Conservation (phyloP, 345 rosid species). For the Brassica juncea region DNA sequence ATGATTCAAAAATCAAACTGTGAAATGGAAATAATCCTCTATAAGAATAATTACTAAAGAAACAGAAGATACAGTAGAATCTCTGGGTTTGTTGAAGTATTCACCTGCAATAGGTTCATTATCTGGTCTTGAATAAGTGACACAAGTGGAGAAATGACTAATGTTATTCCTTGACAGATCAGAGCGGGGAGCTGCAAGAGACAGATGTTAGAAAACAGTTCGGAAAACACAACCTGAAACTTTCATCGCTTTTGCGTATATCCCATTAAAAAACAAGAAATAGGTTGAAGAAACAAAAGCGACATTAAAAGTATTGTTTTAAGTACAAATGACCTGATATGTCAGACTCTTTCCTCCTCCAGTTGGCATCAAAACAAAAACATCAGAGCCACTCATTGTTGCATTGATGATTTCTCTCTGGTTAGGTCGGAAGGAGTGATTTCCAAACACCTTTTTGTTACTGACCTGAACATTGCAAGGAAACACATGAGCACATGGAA, state of each 20-base stretch:
- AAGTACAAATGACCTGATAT: conserved; percentile 63
- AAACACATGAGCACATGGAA: conserved; percentile 34
- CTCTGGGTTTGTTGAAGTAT: conserved; percentile 16
- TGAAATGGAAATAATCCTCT: conserved; percentile 12
- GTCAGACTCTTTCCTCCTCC: conserved; percentile 99
- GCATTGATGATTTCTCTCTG: conserved; percentile 97
- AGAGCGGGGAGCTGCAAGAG: conserved; percentile 87
- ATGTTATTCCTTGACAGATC: conserved; percentile 80
- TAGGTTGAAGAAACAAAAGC: conserved; percentile 7
- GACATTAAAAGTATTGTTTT: conserved; percentile 14
- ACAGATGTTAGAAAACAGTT: conserved; percentile 22
- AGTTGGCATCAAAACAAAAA: conserved; percentile 97
- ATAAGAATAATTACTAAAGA: conserved; percentile 14
- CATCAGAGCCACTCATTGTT: conserved; percentile 96
- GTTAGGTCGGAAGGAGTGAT: conserved; percentile 96
- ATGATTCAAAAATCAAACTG: conserved; percentile 30
- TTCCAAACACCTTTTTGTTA: conserved; percentile 95
- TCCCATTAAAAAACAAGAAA: too few relatives aligned
- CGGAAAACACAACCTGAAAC: conserved; percentile 17
- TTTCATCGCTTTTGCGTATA: conserved; percentile 10
- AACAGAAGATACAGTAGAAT: conserved; percentile 13
- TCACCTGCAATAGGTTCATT: conserved; percentile 95
- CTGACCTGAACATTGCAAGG: conserved; percentile 54
- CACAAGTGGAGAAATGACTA: conserved; percentile 92
- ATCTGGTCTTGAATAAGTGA: conserved; percentile 99